phyloP scores from a whole-genome alignment of 805 yeast genomes.

The Yarrowia sp. region DNA sequence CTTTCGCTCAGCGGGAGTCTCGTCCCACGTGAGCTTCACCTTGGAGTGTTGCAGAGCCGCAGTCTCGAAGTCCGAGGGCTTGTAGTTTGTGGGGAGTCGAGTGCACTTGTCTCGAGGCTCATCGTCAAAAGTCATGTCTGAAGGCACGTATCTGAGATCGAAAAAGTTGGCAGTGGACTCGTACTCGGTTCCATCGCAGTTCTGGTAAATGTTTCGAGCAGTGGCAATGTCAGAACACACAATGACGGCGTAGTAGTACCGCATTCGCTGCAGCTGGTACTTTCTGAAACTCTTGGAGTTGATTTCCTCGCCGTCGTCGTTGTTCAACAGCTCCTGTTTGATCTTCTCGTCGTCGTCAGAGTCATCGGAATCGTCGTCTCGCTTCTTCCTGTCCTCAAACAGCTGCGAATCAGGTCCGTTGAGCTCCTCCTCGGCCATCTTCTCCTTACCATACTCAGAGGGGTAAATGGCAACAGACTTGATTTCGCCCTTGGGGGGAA shows the following conservation, averaged over 20 bases:
- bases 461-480: constrained; percentile 76
- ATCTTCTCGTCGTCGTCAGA: constrained; percentile 57
- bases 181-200: constrained; percentile 93
- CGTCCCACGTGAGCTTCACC: constrained; percentile 98
- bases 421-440: constrained; percentile 84
- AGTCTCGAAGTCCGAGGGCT: constrained; percentile 83
- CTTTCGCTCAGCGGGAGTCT: constrained; percentile 89
- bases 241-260: constrained; percentile 93
- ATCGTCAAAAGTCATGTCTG: constrained; percentile 85
- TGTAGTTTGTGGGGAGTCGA: constrained; percentile 76
- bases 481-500: constrained; percentile 76
- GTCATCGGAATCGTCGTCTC: constrained; percentile 41
- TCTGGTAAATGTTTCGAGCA: constrained; percentile 76
- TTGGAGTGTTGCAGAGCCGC: constrained; percentile 97
- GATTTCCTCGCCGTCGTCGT: constrained; percentile 84
- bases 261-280: constrained; percentile 89
- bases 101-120: constrained; percentile 76
- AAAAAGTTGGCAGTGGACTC: constrained; percentile 95
- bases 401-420: constrained; percentile 93
- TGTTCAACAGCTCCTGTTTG: constrained; percentile 75
- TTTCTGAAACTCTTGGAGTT: constrained; percentile 83
- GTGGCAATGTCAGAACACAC: constrained; percentile 77
- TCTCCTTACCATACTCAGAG: constrained; percentile 90
- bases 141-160: constrained; percentile 92
- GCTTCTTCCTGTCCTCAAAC: constrained; percentile 58